phyloP scores from a whole-genome alignment of 2,329 filamentous ascomycete species.

The Scedosporium aurantiacum region DNA sequence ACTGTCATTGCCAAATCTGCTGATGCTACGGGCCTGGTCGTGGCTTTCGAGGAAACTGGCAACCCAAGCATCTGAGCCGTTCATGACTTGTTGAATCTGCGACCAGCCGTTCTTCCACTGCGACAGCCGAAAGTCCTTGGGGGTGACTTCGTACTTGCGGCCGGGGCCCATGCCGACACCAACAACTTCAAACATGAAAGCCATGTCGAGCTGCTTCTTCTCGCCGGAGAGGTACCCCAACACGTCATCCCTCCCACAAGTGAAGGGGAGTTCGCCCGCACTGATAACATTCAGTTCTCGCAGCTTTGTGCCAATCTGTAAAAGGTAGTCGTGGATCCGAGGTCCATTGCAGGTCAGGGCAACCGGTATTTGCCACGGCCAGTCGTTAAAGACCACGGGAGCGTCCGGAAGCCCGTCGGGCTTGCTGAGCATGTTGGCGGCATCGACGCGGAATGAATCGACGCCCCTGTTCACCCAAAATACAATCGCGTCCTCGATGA shows the following conservation, averaged over 20 bases:
- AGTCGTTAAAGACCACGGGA: conserved; percentile 12
- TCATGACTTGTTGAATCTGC: conserved; percentile 50
- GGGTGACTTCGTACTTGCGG: conserved; percentile 30
- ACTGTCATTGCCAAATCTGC: conserved; percentile 39
- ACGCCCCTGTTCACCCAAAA: conserved; percentile 65
- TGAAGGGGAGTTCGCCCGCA: conserved; percentile 39
- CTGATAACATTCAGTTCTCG: conserved; percentile 36
- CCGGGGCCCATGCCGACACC: conserved; percentile 37
- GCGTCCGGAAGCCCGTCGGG: conserved; percentile 43
- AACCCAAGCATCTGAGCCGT: conserved; percentile 50
- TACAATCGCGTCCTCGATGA: conserved; percentile 52
- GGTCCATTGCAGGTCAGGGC: conserved; percentile 45
- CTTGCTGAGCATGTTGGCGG: conserved; percentile 58
- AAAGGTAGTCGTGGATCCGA: conserved; percentile 33
- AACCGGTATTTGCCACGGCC: conserved; percentile 17
- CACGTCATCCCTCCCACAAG: conserved; percentile 27
- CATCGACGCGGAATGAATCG: conserved; percentile 56
- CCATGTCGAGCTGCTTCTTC: conserved; percentile 56
- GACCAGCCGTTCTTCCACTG: conserved; percentile 39
- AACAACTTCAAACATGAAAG: conserved; percentile 56
- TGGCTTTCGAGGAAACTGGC: conserved; percentile 56
- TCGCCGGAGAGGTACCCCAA: conserved; percentile 41
- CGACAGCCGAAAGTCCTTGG: conserved; percentile 32
- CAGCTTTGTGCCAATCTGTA: conserved; percentile 31
- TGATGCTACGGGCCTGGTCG: conserved; percentile 51